Percentiles rank a stretch among this genome's conserved stretches.
phyloP scores from a whole-genome alignment of 2,329 filamentous ascomycete species.

The Escovopsis sp. region DNA sequence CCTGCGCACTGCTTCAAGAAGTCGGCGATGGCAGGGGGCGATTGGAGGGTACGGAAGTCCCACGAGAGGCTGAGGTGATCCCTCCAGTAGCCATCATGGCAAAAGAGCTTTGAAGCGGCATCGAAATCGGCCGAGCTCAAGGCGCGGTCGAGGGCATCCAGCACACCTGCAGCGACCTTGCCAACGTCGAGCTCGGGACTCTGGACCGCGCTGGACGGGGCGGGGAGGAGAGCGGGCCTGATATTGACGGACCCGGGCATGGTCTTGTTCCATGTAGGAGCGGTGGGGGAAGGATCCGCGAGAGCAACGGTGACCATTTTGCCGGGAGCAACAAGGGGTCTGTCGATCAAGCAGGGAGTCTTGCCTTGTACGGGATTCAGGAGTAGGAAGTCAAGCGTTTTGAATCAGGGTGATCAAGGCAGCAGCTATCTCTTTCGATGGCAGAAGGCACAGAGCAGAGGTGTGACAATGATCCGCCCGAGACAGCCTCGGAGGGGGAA shows the following conservation, averaged over 20 bases:
- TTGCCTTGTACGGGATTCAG: too few species aligned
- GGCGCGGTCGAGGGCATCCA: conserved; percentile 26
- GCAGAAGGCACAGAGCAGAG: too few species aligned
- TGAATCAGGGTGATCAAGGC: too few species aligned
- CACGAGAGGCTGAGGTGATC: conserved; percentile 43
- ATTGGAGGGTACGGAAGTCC: conserved; percentile 38
- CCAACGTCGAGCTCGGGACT: conserved; percentile 17
- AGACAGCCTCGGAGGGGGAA: too few species aligned
- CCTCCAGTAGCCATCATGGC: conserved; percentile 38
- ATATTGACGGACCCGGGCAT: conserved; percentile 41
- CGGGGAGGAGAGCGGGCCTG: conserved; percentile 27
- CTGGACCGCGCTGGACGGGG: conserved; percentile 11
- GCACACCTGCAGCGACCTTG: conserved; percentile 22
- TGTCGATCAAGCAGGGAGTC: too few species aligned
- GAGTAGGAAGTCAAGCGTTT: too few species aligned
- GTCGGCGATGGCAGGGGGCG: conserved; percentile 21
- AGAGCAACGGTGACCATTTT: too few species aligned
- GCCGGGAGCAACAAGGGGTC: too few species aligned
- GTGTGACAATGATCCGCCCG: too few species aligned
- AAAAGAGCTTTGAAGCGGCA: conserved; percentile 24
- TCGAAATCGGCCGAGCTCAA: conserved; percentile 21
- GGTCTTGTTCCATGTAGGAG: not conserved
- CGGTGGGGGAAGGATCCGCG: not conserved
- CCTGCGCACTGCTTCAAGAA: conserved; percentile 21
- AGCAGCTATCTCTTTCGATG: too few species aligned